Evolutionary conservation across 2,329 filamentous ascomycete species (phyloP).

Genomic region (Alternaria alternata): DNA sequence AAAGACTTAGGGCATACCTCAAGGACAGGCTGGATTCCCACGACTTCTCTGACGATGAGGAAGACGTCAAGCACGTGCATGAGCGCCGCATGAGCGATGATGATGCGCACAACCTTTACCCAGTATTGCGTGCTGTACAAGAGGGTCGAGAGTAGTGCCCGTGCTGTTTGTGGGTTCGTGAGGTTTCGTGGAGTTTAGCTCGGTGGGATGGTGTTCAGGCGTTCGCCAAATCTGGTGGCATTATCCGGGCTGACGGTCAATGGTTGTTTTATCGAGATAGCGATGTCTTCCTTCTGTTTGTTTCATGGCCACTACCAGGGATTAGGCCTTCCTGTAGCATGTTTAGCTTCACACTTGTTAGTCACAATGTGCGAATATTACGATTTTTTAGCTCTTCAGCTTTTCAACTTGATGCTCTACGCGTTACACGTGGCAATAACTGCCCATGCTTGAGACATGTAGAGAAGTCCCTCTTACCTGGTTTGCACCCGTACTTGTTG

Average conservation of each 20-base stretch:
- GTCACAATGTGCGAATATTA: slow-evolving; percentile 22
- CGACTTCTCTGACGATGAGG: slow-evolving; percentile 52
- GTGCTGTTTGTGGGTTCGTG: background rate
- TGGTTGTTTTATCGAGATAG: slow-evolving; percentile 17
- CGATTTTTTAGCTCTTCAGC: slow-evolving; percentile 19
- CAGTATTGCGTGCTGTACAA: slow-evolving; percentile 52
- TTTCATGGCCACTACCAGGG: slow-evolving; percentile 18
- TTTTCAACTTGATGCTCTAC: background rate
- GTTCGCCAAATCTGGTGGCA: slow-evolving; percentile 9
- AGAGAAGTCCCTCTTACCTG: background rate
- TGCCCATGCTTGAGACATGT: background rate
- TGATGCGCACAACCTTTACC: slow-evolving; percentile 52
- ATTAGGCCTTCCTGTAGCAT: slow-evolving; percentile 13
- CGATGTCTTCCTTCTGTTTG: slow-evolving; percentile 14
- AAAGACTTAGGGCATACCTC: slow-evolving; percentile 66
- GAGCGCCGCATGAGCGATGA: slow-evolving; percentile 48
- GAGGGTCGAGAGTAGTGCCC: slow-evolving; percentile 46
- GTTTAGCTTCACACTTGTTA: slow-evolving; percentile 17
- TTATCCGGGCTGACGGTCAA: slow-evolving; percentile 10
- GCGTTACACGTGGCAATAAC: background rate
- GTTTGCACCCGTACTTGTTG: background rate
- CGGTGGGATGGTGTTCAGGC: slow-evolving; percentile 24
- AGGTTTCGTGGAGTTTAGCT: slow-evolving; percentile 25
- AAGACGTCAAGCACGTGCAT: slow-evolving; percentile 40
- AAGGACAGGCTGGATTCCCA: slow-evolving; percentile 62